Base-by-base conservation (phyloP, 768 basidiomycete species). In the Goffeauzyma gilvescens region DNA sequence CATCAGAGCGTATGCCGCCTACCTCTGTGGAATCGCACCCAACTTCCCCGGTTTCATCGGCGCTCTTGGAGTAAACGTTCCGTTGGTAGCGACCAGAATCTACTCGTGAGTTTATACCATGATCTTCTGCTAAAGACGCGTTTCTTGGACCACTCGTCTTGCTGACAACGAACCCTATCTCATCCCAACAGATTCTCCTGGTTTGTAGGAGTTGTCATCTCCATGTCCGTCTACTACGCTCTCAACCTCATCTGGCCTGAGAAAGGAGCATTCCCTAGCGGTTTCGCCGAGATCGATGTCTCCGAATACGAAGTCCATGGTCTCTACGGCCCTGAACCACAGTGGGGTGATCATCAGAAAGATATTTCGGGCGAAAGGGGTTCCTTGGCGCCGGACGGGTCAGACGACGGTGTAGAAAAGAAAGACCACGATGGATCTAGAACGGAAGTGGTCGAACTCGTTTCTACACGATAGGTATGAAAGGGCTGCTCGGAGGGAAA, bases 21-120 rank as follows among this genome's bases (percentile, higher is more conserved):
- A 54, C 41, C 41, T 53, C 42, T 55, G 75, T 26, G 81, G 83
- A 14, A 81, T 86, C 49, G 67, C 79, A 7, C 78, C 84, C 60
- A 85, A 85, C 58, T 74, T 81, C 12, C 75, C 81, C 28, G 82
- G 80, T 6, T 85, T 85, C 49, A 76, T 75, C 9, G 78, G 79
- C 40, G n/a, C n/a, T n/a, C n/a, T n/a, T n/a, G n/a, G n/a, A n/a
- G n/a, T n/a, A n/a, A n/a, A n/a, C n/a, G n/a, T n/a, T n/a, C n/a
- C n/a, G n/a, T n/a, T n/a, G n/a, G n/a, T n/a, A n/a, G n/a, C n/a
- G n/a, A n/a, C n/a, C n/a, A n/a, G n/a, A n/a, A n/a, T n/a, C 50
- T 34, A 9, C 36, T 52, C n/a, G 50, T 50, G 18, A 42, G 51
- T 52, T n/a, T n/a, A n/a, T n/a, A n/a, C n/a, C n/a, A n/a, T n/a